Conservation (phyloP, 106 monocot genomes). For the Dioscorea dumetorum region DNA sequence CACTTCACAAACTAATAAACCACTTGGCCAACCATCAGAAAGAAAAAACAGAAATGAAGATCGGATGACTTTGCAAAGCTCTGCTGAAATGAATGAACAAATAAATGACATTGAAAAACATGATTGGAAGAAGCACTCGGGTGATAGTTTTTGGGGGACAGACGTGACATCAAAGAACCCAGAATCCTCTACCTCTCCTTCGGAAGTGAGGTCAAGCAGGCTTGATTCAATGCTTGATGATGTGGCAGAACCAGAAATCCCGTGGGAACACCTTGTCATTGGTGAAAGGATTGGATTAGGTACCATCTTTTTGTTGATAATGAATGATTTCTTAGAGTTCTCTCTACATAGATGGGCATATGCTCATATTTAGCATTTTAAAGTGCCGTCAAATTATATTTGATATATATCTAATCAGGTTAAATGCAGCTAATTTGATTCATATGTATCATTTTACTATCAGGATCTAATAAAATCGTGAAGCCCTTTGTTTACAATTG, state of each 20-base stretch:
- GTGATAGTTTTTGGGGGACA: conserved; percentile 39
- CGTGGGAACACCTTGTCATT: conserved; percentile 87
- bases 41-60: conserved; percentile 4
- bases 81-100: conserved; percentile 17
- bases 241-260: conserved; percentile 89
- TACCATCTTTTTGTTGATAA: conserved; percentile 24
- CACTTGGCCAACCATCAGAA: conserved; percentile 16
- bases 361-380: too few relatives aligned
- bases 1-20: conserved; percentile 17
- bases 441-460: too few relatives aligned
- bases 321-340: not conserved
- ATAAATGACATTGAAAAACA: conserved; percentile 23
- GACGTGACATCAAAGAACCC: conserved; percentile 19
- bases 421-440: too few relatives aligned
- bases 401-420: too few relatives aligned
- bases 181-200: conserved; percentile 28
- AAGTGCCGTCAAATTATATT: too few relatives aligned
- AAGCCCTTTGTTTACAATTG: too few relatives aligned
- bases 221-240: conserved; percentile 88
- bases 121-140: conserved; percentile 25
- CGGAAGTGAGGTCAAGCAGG: conserved; percentile 27
- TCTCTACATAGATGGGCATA: too few relatives aligned
- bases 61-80: conserved; percentile 5
- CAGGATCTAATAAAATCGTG: too few relatives aligned
- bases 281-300: conserved; percentile 99